These are phyloP conservation scores for Ligustrum vulgare DNA, from an alignment of 257 asterid species.

Conservation along the genomic window DNA sequence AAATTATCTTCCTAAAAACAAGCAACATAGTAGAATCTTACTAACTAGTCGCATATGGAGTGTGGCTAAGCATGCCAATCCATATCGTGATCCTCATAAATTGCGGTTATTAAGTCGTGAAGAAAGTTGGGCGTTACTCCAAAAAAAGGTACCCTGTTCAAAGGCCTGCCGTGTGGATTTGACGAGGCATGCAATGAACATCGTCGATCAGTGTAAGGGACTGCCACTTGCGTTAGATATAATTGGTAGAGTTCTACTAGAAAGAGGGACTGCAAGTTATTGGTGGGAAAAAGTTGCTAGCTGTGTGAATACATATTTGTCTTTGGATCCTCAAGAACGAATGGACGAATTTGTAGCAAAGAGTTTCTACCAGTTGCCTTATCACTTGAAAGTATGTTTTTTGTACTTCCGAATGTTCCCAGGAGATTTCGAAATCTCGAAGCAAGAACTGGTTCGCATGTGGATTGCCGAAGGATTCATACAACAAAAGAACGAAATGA, in stretches of 20 bases:
- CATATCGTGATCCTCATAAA: slow-evolving; percentile 33
- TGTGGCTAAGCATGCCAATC: slow-evolving; percentile 45
- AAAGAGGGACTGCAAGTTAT: slow-evolving; percentile 32
- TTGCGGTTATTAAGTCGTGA: slow-evolving; percentile 33
- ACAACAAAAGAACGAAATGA: slow-evolving; percentile 37
- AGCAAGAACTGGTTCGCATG: slow-evolving; percentile 39
- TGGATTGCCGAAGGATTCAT: slow-evolving; percentile 74
- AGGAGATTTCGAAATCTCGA: slow-evolving; percentile 42
- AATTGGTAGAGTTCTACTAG: slow-evolving; percentile 50
- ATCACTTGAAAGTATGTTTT: slow-evolving; percentile 52
- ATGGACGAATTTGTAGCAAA: slow-evolving; percentile 41
- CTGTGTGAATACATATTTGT: slow-evolving; percentile 38
- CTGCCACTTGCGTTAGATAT: slow-evolving; percentile 60
- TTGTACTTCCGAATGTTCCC: slow-evolving; percentile 57
- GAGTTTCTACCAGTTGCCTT: slow-evolving; percentile 53
- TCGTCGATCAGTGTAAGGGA: slow-evolving; percentile 41
- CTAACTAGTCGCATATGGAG: slow-evolving; percentile 41
- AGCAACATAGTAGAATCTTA: slow-evolving; percentile 42
- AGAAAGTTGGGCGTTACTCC: slow-evolving; percentile 52
- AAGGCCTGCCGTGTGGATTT: slow-evolving; percentile 45
- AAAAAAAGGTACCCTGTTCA: slow-evolving; percentile 38
- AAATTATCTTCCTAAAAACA: slow-evolving; percentile 44
- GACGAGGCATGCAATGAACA: slow-evolving; percentile 28
- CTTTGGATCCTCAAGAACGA: slow-evolving; percentile 38
- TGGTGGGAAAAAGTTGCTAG: too few relatives aligned